Conservation (phyloP, 2,329 filamentous ascomycete species). For the Venturia pyrina region DNA sequence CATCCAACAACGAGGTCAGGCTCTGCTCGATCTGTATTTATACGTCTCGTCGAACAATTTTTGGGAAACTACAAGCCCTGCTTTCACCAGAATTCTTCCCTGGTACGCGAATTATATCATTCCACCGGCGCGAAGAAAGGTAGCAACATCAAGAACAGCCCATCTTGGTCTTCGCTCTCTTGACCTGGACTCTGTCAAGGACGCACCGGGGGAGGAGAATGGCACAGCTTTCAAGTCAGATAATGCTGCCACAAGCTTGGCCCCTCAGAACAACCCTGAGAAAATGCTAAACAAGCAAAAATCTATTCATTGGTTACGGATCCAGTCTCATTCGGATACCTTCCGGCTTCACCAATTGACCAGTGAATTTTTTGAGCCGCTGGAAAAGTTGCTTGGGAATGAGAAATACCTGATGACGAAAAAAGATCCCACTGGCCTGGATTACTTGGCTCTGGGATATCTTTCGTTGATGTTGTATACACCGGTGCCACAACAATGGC, state of each 20-base stretch:
- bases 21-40: constrained; percentile 74
- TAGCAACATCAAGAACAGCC: constrained; percentile 57
- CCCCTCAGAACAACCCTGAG: neutral
- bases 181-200: constrained; percentile 3
- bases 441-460: constrained; percentile 75
- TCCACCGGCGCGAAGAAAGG: constrained; percentile 60
- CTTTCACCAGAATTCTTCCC: constrained; percentile 68
- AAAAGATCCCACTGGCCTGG: constrained; percentile 50
- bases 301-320: constrained; percentile 34
- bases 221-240: neutral
- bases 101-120: constrained; percentile 86
- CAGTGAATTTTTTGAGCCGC: constrained; percentile 58
- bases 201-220: neutral
- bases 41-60: constrained; percentile 90
- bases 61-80: constrained; percentile 62
- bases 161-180: constrained; percentile 25
- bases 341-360: constrained; percentile 70
- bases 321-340: constrained; percentile 58
- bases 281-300: constrained; percentile 3
- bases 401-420: constrained; percentile 47
- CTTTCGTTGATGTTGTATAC: constrained; percentile 61
- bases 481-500: constrained; percentile 51
- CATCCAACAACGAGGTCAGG: constrained; percentile 5
- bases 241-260: neutral
- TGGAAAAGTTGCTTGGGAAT: constrained; percentile 51